phyloP scores from a whole-genome alignment of 257 asterid genomes.

The Agastache rugosa region DNA sequence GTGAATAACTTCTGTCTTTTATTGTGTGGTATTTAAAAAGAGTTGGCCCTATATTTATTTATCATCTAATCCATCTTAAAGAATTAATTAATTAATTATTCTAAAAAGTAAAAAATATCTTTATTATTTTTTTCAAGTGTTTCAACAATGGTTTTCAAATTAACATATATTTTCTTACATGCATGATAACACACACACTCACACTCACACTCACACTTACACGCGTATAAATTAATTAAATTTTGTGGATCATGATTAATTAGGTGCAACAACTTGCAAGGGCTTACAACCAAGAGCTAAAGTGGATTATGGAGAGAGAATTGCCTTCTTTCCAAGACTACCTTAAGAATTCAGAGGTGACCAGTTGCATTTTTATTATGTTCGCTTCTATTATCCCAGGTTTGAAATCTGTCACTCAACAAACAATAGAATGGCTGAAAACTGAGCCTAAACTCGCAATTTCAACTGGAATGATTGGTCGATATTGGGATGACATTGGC shows the following conservation, averaged over 20 bases:
- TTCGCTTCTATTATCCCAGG: background rate
- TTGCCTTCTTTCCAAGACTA: constrained; percentile 32
- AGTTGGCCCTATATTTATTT: no score
- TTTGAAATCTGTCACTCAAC: constrained; percentile 10
- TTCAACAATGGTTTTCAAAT: no score
- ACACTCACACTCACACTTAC: no score
- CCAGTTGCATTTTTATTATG: constrained; percentile 10
- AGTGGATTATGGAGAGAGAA: constrained; percentile 28
- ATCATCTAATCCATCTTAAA: no score
- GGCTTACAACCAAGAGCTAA: constrained; percentile 27
- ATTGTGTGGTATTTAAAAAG: no score
- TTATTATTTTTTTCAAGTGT: no score
- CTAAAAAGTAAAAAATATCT: no score
- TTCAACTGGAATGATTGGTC: constrained; percentile 9
- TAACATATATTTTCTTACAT: no score
- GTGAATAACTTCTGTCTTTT: no score
- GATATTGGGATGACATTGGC: constrained; percentile 19
- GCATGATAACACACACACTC: no score
- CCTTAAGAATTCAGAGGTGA: background rate
- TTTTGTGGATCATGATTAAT: background rate
- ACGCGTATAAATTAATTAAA: no score
- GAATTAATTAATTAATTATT: no score
- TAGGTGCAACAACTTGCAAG: constrained; percentile 16
- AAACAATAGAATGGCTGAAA: constrained; percentile 28
- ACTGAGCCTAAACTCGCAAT: background rate